These are phyloP conservation scores for Camelina hispida DNA, from an alignment of 345 rosid genomes.

Conservation along the genomic window DNA sequence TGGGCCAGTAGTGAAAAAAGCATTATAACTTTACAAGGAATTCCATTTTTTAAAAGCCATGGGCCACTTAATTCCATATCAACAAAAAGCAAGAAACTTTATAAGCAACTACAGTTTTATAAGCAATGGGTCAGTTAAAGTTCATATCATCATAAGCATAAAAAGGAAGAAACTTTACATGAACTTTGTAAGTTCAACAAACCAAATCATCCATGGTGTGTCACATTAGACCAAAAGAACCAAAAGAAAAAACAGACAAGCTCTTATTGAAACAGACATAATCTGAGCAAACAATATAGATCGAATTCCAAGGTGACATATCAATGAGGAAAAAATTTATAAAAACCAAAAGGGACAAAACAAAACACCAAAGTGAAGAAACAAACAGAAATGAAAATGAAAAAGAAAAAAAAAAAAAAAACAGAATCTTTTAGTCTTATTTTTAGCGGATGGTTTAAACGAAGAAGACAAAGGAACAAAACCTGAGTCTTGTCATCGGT, in stretches of 20 bases:
- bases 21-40: constrained; percentile 5
- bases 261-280: constrained; percentile 21
- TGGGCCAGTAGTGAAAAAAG: constrained; percentile 22
- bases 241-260: constrained; percentile 19
- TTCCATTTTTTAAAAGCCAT: not conserved
- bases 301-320: constrained; percentile 48
- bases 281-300: constrained; percentile 20
- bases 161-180: constrained; percentile 22
- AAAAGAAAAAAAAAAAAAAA: constrained; percentile 20
- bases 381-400: constrained; percentile 27
- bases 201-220: constrained; percentile 22
- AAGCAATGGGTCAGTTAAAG: not conserved
- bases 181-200: not conserved
- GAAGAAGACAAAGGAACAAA: constrained; percentile 46
- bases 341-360: constrained; percentile 32
- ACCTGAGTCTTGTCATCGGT: constrained; percentile 88
- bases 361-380: constrained; percentile 38
- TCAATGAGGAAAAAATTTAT: constrained; percentile 22
- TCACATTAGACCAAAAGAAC: constrained; percentile 3
- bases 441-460: constrained; percentile 21
- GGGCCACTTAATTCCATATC: constrained; percentile 15
- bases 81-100: constrained; percentile 21
- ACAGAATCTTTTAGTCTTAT: constrained; percentile 33
- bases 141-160: not conserved
- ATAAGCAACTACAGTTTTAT: not conserved